phyloP scores from a whole-genome alignment of 2,329 filamentous ascomycete species.

The Fusarium longipes region DNA sequence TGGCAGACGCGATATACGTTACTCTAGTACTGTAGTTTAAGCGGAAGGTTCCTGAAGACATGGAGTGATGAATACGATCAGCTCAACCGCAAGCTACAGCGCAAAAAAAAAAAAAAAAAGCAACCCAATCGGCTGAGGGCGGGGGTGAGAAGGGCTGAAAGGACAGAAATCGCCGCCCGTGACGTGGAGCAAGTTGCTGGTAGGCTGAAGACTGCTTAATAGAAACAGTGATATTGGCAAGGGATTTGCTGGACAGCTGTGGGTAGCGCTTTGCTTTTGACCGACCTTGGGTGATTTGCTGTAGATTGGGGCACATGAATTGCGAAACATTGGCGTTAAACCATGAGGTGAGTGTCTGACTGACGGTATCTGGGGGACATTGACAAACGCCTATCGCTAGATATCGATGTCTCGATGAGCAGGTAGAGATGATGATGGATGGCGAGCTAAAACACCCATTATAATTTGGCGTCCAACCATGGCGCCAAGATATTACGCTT shows the following conservation, averaged over 20 bases:
- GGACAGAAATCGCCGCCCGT: constrained; percentile 7
- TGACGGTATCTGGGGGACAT: constrained; percentile 3
- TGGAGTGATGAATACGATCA: constrained; percentile 18
- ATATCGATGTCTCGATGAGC: background rate
- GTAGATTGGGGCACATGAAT: constrained; percentile 1
- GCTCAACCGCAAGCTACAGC: constrained; percentile 14
- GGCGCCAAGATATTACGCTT: constrained; percentile 34
- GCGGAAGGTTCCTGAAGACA: constrained; percentile 20
- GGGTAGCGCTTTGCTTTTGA: constrained; percentile 2
- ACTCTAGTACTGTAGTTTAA: constrained; percentile 1
- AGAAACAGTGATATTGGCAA: constrained; percentile 34
- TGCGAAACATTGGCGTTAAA: constrained; percentile 36
- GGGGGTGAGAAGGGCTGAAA: background rate
- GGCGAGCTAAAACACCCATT: constrained; percentile 19
- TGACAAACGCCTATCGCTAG: constrained; percentile 5
- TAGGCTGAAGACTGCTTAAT: constrained; percentile 20
- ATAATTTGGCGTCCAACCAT: constrained; percentile 35
- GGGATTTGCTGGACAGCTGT: constrained; percentile 14
- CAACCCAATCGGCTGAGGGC: constrained; percentile 17
- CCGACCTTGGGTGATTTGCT: background rate
- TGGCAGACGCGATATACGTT: too few relatives aligned
- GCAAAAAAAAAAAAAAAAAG: constrained; percentile 13
- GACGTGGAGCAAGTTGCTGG: constrained; percentile 16
- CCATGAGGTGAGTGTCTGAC: constrained; percentile 11
- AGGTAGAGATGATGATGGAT: constrained; percentile 1